phyloP scores from a whole-genome alignment of 768 basidiomycete species.

The Scleroderma citrinum region DNA sequence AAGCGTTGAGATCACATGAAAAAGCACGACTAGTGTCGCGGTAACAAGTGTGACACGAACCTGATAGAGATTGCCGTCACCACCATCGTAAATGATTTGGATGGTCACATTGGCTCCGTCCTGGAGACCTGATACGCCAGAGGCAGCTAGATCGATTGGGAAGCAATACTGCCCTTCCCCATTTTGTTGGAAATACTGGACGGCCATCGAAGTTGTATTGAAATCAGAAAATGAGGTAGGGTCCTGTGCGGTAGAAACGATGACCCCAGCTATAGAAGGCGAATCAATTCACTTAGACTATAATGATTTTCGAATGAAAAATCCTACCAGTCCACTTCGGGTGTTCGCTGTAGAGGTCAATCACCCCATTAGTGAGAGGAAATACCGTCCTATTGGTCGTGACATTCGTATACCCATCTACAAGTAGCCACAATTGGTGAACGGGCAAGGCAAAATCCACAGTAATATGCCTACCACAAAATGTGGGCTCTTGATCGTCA shows the following conservation, averaged over 20 bases:
- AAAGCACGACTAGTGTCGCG: neutral
- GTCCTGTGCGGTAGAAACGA: constrained; percentile 50
- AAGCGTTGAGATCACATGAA: neutral
- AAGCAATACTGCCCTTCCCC: constrained; percentile 66
- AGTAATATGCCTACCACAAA: constrained; percentile 52
- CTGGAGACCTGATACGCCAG: constrained; percentile 43
- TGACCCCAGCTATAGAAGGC: constrained; percentile 38
- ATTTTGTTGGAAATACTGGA: constrained; percentile 42
- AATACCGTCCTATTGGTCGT: constrained; percentile 59
- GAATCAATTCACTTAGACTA: constrained; percentile 1
- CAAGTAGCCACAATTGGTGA: neutral
- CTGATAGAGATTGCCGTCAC: constrained; percentile 70
- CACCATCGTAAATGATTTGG: constrained; percentile 61
- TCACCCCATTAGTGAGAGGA: constrained; percentile 57
- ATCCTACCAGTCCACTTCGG: constrained; percentile 48
- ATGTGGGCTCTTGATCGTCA: constrained; percentile 48
- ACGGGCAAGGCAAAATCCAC: neutral
- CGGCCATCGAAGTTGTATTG: constrained; percentile 35
- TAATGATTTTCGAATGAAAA: neutral
- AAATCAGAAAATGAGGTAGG: constrained; percentile 65
- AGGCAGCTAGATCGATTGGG: constrained; percentile 51
- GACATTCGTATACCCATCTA: constrained; percentile 59
- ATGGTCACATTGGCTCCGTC: constrained; percentile 73
- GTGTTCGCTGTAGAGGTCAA: constrained; percentile 64
- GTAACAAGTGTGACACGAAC: constrained; percentile 24